Base-by-base conservation (phyloP, 768 basidiomycete species). In the Rhizopogon roseolus region DNA sequence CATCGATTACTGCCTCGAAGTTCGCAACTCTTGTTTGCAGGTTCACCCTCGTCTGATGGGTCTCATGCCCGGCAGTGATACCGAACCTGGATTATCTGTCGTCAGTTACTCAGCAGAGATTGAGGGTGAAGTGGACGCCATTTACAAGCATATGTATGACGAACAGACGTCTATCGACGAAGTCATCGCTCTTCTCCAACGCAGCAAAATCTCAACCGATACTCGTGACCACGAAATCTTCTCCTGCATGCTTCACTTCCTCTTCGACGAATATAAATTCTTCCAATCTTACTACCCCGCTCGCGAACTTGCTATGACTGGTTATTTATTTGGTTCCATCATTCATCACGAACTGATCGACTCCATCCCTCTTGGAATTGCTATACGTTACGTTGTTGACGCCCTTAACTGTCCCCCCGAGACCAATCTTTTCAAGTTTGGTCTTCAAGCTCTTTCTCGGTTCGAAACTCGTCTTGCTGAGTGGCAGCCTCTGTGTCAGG, bases 191-290 rank as follows among this genome's bases (percentile, higher is more conserved):
- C 85, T 93, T 73, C 84, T 99, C 27, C 88, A 91, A 70, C 82
- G 85, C 52, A 83, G 86, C 75, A 93, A 95, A 66, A 82, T 80
- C 48, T 95, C 94, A 29, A 78, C 81, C 32, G 90, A 88, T 60
- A 72, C 86, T 42, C 84, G 86, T 53, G 94, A 98, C 61, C 93
- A 96, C 67, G 93, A 98, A 72, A 84, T 97, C 57, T 98, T 98
- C 66, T 97, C 94, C n/a, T 98, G 94, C 82, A 97, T 97, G 86
- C 86, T 99, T 49, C 95, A 98, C 75, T 96, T 97, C 78, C 82
- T 99, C 41, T 98, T 99, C 72, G 97, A 98, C 82, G 97, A 99
- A 73, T 97, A 97, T 84, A 95, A 94, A 65, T 99, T 98, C 78
- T 97, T 98, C 83, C 93, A 96, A 66, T 88, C 90, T 39, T 97